A percentile compares a stretch with the other conserved stretches of the same genome.
Evolutionary conservation across 345 rosid genomes (phyloP).

Genomic region (Kandelia obovata): DNA sequence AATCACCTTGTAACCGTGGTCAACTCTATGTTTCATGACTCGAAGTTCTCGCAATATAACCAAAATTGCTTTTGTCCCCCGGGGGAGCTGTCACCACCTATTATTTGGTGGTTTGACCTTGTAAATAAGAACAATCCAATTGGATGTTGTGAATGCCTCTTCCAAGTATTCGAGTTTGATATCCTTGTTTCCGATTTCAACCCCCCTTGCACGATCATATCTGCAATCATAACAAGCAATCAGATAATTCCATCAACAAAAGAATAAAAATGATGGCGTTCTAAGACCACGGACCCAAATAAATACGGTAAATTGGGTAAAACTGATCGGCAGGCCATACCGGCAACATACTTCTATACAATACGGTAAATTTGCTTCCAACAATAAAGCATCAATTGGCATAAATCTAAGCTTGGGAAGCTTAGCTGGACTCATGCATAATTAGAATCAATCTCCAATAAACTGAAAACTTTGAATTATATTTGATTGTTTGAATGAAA

Average conservation of each 20-base stretch:
- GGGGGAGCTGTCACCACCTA: slow-evolving; percentile 54
- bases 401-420: no score
- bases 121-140: slow-evolving; percentile 97
- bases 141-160: slow-evolving; percentile 95
- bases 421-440: no score
- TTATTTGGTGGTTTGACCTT: slow-evolving; percentile 92
- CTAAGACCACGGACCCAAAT: no score
- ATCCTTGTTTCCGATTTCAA: slow-evolving; percentile 59
- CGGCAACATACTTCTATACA: no score
- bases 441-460: no score
- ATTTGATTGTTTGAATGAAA: no score
- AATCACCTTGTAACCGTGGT: neutral
- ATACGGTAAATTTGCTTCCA: no score
- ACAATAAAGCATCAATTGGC: no score
- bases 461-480: no score
- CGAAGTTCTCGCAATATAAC: neutral
- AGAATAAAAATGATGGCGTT: neutral
- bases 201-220: neutral
- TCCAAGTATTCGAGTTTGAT: slow-evolving; percentile 86
- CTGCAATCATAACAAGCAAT: neutral
- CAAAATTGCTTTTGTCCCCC: neutral
- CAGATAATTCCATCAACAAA: neutral
- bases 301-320: no score
- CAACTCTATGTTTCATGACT: neutral
- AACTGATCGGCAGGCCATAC: no score